phyloP scores from a whole-genome alignment of 2,329 filamentous ascomycete genomes.

The Pseudopyrenochaeta lycopersici region DNA sequence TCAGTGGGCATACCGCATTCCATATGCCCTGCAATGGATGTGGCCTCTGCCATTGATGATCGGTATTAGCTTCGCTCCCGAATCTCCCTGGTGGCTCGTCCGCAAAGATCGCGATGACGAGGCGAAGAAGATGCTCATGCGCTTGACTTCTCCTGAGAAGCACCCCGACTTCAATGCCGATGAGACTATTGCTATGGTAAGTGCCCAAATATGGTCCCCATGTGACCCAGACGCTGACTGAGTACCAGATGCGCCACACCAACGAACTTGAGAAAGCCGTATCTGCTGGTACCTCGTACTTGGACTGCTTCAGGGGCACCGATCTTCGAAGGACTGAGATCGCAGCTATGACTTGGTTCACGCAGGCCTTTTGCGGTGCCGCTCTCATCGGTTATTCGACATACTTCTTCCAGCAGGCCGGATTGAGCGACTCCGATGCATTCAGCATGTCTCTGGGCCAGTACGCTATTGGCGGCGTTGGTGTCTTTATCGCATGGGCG shows the following conservation, averaged over 20 bases:
- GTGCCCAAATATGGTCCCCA: too few relatives aligned
- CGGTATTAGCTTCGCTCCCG: slow-evolving; percentile 73
- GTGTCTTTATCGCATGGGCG: slow-evolving; percentile 80
- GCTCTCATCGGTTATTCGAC: slow-evolving; percentile 51
- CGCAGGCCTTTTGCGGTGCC: slow-evolving; percentile 53
- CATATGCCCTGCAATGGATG: slow-evolving; percentile 77
- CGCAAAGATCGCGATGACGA: slow-evolving; percentile 70
- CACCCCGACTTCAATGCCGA: slow-evolving; percentile 53
- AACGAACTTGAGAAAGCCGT: slow-evolving; percentile 80
- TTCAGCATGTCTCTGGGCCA: slow-evolving; percentile 62
- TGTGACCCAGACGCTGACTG: too few relatives aligned
- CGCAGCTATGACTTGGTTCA: slow-evolving; percentile 61
- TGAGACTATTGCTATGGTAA: slow-evolving; percentile 74
- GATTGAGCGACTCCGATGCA: slow-evolving; percentile 52
- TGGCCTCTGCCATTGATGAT: slow-evolving; percentile 75
- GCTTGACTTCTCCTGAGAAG: slow-evolving; percentile 65
- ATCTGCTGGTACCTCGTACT: slow-evolving; percentile 72
- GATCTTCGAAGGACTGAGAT: slow-evolving; percentile 82
- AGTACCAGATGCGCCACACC: slow-evolving; percentile 75
- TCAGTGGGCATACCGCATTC: slow-evolving; percentile 73
- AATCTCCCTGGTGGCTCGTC: slow-evolving; percentile 79
- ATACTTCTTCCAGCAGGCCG: slow-evolving; percentile 60
- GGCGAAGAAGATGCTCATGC: slow-evolving; percentile 71
- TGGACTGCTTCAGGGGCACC: slow-evolving; percentile 85
- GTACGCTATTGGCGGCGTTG: slow-evolving; percentile 66